These are phyloP conservation scores for Breviolum minutum DNA, from an alignment of 73 alveolate genomes.

Conservation along the genomic window DNA sequence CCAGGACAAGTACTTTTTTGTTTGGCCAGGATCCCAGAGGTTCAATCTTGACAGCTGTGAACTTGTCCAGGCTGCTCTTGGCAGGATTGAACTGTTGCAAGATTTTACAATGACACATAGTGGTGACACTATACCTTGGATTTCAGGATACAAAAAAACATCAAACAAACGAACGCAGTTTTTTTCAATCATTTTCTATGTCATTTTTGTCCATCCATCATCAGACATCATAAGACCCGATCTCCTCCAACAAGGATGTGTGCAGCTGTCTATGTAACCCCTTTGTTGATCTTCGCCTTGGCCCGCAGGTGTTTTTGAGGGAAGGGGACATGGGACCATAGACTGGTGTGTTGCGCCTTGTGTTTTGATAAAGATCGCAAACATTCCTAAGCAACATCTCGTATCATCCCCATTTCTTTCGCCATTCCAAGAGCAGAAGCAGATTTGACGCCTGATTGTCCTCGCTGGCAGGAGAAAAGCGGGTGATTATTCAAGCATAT, in stretches of 20 bases:
- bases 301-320: slow-evolving; percentile 55
- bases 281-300: slow-evolving; percentile 50
- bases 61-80: no score
- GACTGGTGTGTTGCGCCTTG: slow-evolving; percentile 37
- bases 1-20: slow-evolving; percentile 92
- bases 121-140: no score
- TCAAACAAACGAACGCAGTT: not conserved
- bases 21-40: slow-evolving; percentile 54
- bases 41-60: not conserved
- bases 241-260: slow-evolving; percentile 42
- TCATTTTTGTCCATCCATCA: not conserved
- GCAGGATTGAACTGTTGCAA: no score
- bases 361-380: no score
- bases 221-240: not conserved
- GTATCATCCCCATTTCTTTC: no score
- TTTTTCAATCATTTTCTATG: not conserved
- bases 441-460: no score
- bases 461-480: no score
- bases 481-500: no score
- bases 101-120: no score
- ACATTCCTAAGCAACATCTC: no score
- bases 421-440: no score
- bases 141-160: no score
- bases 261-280: slow-evolving; percentile 63
- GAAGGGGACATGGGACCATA: not conserved